Conservation (phyloP, 2,329 filamentous ascomycete species). For the Rhynchosporium secalis region DNA sequence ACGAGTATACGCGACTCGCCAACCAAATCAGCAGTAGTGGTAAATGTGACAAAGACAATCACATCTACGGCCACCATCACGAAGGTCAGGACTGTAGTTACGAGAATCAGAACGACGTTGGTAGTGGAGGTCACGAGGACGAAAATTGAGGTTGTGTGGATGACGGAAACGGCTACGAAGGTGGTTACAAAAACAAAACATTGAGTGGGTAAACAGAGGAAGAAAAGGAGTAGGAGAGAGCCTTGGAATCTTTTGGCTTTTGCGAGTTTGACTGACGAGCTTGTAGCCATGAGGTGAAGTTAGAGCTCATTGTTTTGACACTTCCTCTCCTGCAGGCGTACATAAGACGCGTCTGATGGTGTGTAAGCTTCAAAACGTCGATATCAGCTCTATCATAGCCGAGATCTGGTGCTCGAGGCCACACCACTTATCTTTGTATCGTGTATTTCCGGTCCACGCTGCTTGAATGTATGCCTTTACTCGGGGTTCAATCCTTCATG, state of each 20-base stretch:
- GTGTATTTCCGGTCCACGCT: constrained; percentile 23
- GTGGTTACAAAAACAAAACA: too few relatives aligned
- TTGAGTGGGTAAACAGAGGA: too few relatives aligned
- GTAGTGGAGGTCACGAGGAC: not conserved
- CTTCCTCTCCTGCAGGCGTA: constrained; percentile 36
- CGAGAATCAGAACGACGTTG: not conserved
- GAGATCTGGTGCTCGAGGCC: constrained; percentile 18
- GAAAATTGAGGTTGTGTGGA: not conserved
- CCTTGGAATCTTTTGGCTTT: too few relatives aligned
- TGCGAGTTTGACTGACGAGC: too few relatives aligned
- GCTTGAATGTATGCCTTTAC: constrained; percentile 28
- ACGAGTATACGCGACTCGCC: too few relatives aligned
- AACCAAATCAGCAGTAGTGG: not conserved
- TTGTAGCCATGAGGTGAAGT: too few relatives aligned
- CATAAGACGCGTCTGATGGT: constrained; percentile 41
- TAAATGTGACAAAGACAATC: not conserved
- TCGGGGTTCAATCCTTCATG: constrained; percentile 17
- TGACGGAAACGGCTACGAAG: not conserved
- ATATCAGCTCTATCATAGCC: constrained; percentile 12
- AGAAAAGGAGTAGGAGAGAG: too few relatives aligned
- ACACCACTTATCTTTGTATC: constrained; percentile 28
- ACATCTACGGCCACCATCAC: not conserved
- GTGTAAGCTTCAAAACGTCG: constrained; percentile 23
- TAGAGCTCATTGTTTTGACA: constrained; percentile 28
- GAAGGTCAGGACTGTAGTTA: not conserved